Evolutionary conservation across 345 rosid genomes (phyloP).

Genomic region (Corchorus capsularis): DNA sequence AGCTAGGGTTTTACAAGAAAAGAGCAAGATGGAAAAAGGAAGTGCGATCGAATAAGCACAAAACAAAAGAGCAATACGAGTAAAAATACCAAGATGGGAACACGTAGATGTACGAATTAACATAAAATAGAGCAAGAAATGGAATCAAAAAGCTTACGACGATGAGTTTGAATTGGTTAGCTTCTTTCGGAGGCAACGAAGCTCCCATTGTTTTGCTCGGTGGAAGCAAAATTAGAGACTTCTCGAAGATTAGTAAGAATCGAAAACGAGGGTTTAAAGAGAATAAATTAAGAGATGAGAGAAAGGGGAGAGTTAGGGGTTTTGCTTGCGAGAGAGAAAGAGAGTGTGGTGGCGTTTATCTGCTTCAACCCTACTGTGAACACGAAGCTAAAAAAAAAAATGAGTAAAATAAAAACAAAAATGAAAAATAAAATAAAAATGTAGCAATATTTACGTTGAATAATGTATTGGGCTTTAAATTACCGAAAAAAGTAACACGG

Average conservation of each 20-base stretch:
- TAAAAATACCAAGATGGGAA: neutral
- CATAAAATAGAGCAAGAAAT: conserved; percentile 10
- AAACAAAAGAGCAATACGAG: neutral
- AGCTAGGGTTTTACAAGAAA: conserved; percentile 29
- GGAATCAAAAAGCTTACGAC: conserved; percentile 66
- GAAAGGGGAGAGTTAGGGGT: conserved; percentile 8
- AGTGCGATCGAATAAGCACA: conserved; percentile 7
- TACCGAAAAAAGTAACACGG: neutral
- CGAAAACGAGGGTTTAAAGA: neutral
- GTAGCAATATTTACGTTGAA: neutral
- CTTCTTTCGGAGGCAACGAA: conserved; percentile 98
- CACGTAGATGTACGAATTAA: neutral
- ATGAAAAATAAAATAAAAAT: neutral
- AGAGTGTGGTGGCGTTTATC: conserved; percentile 23
- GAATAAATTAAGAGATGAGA: neutral
- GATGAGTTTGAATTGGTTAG: conserved; percentile 99
- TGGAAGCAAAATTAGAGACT: neutral
- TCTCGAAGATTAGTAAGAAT: neutral
- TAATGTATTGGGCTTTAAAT: neutral
- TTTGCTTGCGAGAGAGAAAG: neutral
- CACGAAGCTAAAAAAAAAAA: neutral
- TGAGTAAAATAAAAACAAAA: neutral
- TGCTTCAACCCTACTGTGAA: conserved; percentile 23
- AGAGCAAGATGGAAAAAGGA: neutral
- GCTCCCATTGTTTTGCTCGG: conserved; percentile 66